These are phyloP conservation scores for Caloboletus firmus DNA, from an alignment of 1,284 basidiomycete species.

Conservation along the genomic window DNA sequence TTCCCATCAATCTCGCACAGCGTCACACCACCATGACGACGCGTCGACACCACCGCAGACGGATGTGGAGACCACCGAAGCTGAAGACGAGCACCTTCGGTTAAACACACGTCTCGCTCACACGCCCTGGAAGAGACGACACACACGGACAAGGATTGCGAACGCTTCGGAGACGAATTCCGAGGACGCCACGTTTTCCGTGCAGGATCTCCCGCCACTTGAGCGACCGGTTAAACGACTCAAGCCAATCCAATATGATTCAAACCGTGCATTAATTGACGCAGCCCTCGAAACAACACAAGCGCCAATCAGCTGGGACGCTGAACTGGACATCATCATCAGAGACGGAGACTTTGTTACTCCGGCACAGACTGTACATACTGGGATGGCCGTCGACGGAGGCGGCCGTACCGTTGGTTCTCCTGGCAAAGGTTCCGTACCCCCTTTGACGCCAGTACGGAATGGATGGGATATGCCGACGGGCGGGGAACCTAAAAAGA, in stretches of 20 bases:
- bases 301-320: constrained; percentile 24
- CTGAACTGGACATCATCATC: constrained; percentile 9
- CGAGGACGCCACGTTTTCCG: constrained; percentile 1
- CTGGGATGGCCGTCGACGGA: neutral
- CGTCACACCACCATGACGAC: neutral
- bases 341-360: neutral
- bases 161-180: constrained; percentile 17
- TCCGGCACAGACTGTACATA: neutral
- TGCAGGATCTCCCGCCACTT: neutral
- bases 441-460: neutral
- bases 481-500: neutral
- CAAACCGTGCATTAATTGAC: constrained; percentile 19
- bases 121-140: constrained; percentile 3
- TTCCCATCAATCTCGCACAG: neutral
- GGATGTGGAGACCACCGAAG: constrained; percentile 25
- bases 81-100: constrained; percentile 18
- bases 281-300: constrained; percentile 24
- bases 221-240: constrained; percentile 21
- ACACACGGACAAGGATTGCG: neutral
- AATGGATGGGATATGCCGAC: neutral
- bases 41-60: constrained; percentile 14
- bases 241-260: constrained; percentile 25
- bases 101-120: constrained; percentile 19
- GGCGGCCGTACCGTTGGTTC: neutral
- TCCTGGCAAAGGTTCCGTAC: neutral